These are phyloP conservation scores for Catunica adiposa DNA, from an alignment of 2,329 filamentous ascomycete species.

Conservation along the genomic window DNA sequence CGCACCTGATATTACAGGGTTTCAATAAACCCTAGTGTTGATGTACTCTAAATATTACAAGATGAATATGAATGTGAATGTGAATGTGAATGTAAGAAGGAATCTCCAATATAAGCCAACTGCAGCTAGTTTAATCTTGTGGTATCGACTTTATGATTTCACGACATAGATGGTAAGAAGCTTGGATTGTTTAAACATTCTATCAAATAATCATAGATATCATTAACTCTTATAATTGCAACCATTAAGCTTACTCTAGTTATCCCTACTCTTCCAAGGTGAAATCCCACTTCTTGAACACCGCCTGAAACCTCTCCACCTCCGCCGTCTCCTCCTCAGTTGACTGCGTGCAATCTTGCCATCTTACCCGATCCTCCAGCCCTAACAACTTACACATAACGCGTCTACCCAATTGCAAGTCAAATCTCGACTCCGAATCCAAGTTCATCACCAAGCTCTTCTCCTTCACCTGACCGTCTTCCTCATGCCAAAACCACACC, in stretches of 20 bases:
- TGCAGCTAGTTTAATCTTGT: too few species aligned
- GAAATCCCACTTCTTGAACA: conserved; percentile 80
- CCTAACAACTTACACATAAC: conserved; percentile 78
- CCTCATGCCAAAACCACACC: conserved; percentile 56
- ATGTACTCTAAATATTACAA: too few species aligned
- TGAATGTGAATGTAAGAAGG: neutral
- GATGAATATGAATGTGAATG: too few species aligned
- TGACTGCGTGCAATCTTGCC: conserved; percentile 70
- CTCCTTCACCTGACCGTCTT: conserved; percentile 21
- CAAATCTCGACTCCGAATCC: conserved; percentile 57
- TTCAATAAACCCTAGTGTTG: neutral
- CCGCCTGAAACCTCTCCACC: conserved; percentile 59
- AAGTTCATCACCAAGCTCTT: conserved; percentile 61
- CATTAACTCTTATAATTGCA: neutral
- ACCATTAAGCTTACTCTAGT: neutral
- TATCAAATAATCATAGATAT: neutral
- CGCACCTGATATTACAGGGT: neutral
- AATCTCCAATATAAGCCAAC: neutral
- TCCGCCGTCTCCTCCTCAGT: conserved; percentile 65
- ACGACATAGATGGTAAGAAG: neutral
- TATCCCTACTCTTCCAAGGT: conserved; percentile 25
- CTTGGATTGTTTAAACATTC: neutral
- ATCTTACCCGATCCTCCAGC: conserved; percentile 62
- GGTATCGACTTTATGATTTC: too few species aligned
- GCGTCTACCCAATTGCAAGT: conserved; percentile 74